Evolutionary conservation across 1,139 yeast genomes (phyloP).

Genomic region (Pichia sp.): DNA sequence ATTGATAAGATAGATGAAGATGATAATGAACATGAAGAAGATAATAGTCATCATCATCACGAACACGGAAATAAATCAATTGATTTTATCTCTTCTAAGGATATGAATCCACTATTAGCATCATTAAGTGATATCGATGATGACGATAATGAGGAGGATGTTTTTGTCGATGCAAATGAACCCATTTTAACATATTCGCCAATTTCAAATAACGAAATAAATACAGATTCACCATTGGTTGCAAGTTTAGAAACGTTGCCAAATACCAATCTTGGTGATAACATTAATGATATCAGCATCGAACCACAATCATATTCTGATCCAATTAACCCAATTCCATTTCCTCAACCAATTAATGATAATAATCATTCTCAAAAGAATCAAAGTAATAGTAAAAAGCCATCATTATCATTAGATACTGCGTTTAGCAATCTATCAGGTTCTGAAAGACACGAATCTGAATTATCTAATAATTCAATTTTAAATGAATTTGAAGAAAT

Average conservation of each 20-base stretch:
- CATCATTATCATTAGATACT: conserved; percentile 6
- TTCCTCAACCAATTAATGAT: conserved; percentile 4
- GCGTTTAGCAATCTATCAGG: not conserved
- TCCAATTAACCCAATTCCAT: not conserved
- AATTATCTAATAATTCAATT: conserved; percentile 11
- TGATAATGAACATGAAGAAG: conserved; percentile 14
- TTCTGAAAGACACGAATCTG: conserved; percentile 3
- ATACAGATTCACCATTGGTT: not conserved
- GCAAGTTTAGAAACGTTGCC: not conserved
- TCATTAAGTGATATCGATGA: conserved; percentile 4
- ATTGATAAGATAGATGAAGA: conserved; percentile 14
- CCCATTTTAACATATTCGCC: not conserved
- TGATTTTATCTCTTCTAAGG: not conserved
- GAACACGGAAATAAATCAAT: too few species aligned
- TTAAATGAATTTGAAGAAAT: conserved; percentile 27
- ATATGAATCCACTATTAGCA: not conserved
- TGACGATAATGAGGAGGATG: conserved; percentile 10
- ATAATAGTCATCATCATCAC: conserved; percentile 3
- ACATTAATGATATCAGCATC: not conserved
- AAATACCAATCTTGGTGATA: not conserved
- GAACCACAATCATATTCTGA: too few species aligned
- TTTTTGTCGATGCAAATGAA: conserved; percentile 26
- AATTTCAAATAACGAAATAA: not conserved
- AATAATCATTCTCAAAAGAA: not conserved
- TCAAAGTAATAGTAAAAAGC: not conserved